Evolutionary conservation across 371 early-diverging fungal genomes (phyloP).

Genomic region (Gilbertella persicaria): DNA sequence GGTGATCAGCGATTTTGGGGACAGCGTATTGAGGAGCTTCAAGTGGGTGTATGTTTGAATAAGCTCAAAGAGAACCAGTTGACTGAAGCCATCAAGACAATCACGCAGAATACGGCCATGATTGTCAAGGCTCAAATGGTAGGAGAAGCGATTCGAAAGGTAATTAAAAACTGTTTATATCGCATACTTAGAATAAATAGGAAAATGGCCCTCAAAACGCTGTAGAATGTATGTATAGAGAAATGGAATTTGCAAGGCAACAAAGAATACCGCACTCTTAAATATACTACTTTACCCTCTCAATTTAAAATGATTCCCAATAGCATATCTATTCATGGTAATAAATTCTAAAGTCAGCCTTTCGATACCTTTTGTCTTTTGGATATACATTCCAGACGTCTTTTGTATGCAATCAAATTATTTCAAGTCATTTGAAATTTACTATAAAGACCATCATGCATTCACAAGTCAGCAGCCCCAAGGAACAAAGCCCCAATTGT

Average conservation of each 20-base stretch:
- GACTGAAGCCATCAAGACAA: constrained; percentile 47
- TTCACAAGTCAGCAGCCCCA: no score
- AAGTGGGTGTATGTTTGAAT: constrained; percentile 62
- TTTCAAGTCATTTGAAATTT: no score
- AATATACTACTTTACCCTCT: no score
- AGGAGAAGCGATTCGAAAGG: constrained; percentile 59
- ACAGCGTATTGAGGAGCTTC: constrained; percentile 63
- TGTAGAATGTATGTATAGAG: constrained; percentile 62
- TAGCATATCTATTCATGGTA: no score
- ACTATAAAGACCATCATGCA: no score
- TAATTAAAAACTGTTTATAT: constrained; percentile 10
- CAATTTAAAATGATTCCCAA: no score
- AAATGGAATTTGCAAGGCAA: constrained; percentile 52
- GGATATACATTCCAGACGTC: no score
- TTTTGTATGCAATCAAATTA: no score
- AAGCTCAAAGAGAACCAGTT: constrained; percentile 60
- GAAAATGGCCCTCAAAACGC: constrained; percentile 70
- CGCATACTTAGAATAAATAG: constrained; percentile 26
- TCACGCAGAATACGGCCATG: constrained; percentile 66
- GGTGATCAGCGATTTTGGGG: constrained; percentile 88
- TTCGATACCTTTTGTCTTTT: no score
- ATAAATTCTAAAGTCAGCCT: no score
- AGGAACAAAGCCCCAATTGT: no score
- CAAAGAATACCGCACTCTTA: constrained; percentile 2
- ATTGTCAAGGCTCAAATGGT: constrained; percentile 54